Evolutionary conservation across 2,329 filamentous ascomycete species (phyloP).

Genomic region (Tolypocladium cylindrosporum): DNA sequence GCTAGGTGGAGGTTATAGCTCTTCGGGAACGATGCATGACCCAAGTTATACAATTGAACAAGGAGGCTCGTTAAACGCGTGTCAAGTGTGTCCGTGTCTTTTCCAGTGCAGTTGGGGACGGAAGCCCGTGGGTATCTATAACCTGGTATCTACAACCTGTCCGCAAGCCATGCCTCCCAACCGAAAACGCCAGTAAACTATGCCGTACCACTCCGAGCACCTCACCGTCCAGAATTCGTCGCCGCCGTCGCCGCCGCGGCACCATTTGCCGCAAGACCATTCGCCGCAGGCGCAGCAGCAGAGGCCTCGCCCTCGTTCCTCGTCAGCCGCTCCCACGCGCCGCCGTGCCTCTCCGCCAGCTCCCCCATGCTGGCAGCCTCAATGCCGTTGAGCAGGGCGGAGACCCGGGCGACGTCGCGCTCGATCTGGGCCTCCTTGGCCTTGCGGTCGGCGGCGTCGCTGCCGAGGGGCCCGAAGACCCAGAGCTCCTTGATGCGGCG

Average conservation of each 20-base stretch:
- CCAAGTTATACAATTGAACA: background rate
- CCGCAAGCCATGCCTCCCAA: background rate
- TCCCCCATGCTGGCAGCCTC: slow-evolving; percentile 22
- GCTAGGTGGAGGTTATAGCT: slow-evolving; percentile 12
- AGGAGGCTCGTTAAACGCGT: background rate
- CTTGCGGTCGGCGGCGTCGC: slow-evolving; percentile 23
- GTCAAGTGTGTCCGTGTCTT: background rate
- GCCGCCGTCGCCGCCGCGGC: background rate
- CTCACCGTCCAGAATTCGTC: background rate
- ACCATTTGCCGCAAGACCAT: background rate
- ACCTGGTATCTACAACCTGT: too few relatives aligned
- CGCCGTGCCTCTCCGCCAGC: slow-evolving; percentile 24
- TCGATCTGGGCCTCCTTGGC: slow-evolving; percentile 26
- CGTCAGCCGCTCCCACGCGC: slow-evolving; percentile 22
- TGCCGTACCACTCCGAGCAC: background rate
- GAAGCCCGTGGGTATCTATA: slow-evolving; percentile 3
- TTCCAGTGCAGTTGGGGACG: background rate
- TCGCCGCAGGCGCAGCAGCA: background rate
- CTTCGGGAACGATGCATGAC: background rate
- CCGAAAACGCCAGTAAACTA: background rate
- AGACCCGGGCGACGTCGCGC: slow-evolving; percentile 23
- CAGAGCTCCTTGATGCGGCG: slow-evolving; percentile 36
- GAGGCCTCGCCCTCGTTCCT: slow-evolving; percentile 7
- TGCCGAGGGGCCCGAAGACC: slow-evolving; percentile 31
- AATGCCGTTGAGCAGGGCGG: slow-evolving; percentile 22